These are phyloP conservation scores for Candida caryicola DNA, from an alignment of 805 yeast species.

Conservation along the genomic window DNA sequence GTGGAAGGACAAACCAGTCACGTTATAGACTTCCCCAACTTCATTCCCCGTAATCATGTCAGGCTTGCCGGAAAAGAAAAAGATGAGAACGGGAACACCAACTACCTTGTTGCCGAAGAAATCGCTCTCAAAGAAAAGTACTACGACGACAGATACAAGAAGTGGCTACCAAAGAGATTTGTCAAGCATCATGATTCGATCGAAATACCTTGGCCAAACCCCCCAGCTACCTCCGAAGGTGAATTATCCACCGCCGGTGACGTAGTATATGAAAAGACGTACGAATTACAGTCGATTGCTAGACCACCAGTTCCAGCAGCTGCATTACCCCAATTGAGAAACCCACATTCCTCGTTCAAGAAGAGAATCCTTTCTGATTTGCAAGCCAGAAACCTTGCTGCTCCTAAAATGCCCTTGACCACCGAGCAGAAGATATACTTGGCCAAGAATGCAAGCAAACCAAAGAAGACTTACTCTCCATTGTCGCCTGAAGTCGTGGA, in stretches of 20 bases:
- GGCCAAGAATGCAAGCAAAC: slow-evolving; percentile 43
- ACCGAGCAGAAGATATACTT: slow-evolving; percentile 59
- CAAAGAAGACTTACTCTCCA: slow-evolving; percentile 30
- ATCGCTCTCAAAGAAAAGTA: slow-evolving; percentile 64
- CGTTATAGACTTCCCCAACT: slow-evolving; percentile 64
- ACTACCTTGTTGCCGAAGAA: slow-evolving; percentile 77
- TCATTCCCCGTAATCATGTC: slow-evolving; percentile 57
- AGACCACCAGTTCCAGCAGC: slow-evolving; percentile 67
- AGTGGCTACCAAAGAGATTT: slow-evolving; percentile 72
- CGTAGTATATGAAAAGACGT: slow-evolving; percentile 67
- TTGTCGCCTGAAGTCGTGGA: slow-evolving; percentile 54
- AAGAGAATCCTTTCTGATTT: slow-evolving; percentile 50
- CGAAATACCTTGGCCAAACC: slow-evolving; percentile 88
- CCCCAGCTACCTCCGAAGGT: slow-evolving; percentile 56
- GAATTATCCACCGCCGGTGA: slow-evolving; percentile 54
- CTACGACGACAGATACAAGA: slow-evolving; percentile 71
- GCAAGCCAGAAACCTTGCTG: slow-evolving; percentile 59
- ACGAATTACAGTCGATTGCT: slow-evolving; percentile 64
- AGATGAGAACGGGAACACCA: slow-evolving; percentile 59
- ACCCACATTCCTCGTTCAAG: slow-evolving; percentile 70
- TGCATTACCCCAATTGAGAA: slow-evolving; percentile 67
- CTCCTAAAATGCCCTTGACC: slow-evolving; percentile 77
- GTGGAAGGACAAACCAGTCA: slow-evolving; percentile 68
- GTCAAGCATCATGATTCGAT: slow-evolving; percentile 67
- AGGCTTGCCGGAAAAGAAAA: slow-evolving; percentile 76